Base-by-base conservation (phyloP, 2,329 filamentous ascomycete genomes). In the Botrytis medusae region DNA sequence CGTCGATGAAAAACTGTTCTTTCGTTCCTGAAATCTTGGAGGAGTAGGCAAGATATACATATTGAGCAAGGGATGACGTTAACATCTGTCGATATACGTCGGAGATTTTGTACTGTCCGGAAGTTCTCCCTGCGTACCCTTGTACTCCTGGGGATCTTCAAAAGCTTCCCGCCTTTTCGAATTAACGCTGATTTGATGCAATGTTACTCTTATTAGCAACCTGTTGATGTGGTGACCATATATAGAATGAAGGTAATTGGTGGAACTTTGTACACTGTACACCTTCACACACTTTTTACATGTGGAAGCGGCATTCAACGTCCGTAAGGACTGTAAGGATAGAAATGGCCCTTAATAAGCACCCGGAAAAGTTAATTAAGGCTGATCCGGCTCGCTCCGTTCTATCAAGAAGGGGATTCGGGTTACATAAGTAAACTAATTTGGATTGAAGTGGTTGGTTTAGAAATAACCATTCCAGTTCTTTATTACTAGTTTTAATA, bases 351-450 rank as follows among this genome's bases (percentile, higher is more conserved):
- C 10, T 32, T 22, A 40, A 68, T 54, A 42, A 68, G 25, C 34
- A 40, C 34, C 48, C 37, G 10, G n/a, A 42, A 40, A 22, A 32
- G 65, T 20, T 10, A 68, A 57, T 42, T 32, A 57, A 57, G 65
- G 59, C 37, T 63, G 59, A 42, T 71, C 20, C 69, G 69, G 69
- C 60, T 71, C 69, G 69, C 46, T 71, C 69, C 44, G 59, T 51
- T 64, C 42, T 63, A 62, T 29, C 18, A 44, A 64, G 34, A 29
- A 32, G 44, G 59, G 32, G 46, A 51, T 32, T 57, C 51, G 22
- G 22, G 29, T 62, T 54, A 68, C 65, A 68, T 68, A 68, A 68
- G 0, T 7, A 25, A 20, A 18, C 69, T 22, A 62, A 46, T 62
- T 32, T 46, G 25, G 32, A 20, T 51, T 2, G 18, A 37, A 25